Percentiles rank a stretch among this genome's conserved stretches.
Conservation (phyloP, 1,284 basidiomycete species). For the Ganoderma meredithae region DNA sequence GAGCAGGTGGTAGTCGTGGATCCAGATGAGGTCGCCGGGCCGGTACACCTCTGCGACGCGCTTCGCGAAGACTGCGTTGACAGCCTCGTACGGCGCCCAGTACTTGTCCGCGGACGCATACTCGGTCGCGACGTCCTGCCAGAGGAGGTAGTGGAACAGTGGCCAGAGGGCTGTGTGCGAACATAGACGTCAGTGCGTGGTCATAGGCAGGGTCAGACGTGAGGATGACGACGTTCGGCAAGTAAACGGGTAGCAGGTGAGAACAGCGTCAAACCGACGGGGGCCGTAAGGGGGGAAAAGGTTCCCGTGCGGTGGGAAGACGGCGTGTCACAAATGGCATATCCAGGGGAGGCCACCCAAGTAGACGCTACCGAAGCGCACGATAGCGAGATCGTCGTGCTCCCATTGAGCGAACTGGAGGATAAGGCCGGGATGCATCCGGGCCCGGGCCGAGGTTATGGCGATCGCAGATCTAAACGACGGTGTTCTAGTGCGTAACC, state of each 20-base stretch:
- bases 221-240: conserved; percentile 4
- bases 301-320: conserved; percentile 19
- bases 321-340: not conserved
- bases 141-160: conserved; percentile 97
- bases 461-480: conserved; percentile 18
- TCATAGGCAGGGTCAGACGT: conserved; percentile 1
- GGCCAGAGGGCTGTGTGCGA: conserved; percentile 86
- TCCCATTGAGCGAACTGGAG: conserved; percentile 18
- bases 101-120: conserved; percentile 84
- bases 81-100: conserved; percentile 86
- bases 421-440: conserved; percentile 18
- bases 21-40: conserved; percentile 92
- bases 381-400: conserved; percentile 13
- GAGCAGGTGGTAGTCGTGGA: conserved; percentile 94
- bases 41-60: conserved; percentile 80
- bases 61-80: conserved; percentile 88
- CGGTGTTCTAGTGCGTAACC: conserved; percentile 12
- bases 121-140: conserved; percentile 92
- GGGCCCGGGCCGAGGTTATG: conserved; percentile 24
- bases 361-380: not conserved
- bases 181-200: conserved; percentile 16
- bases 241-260: not conserved
- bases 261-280: not conserved
- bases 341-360: not conserved
- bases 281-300: conserved; percentile 26